Evolutionary conservation across 495 filamentous ascomycete species (phyloP).

Genomic region (Xanthoparmelia taractica): DNA sequence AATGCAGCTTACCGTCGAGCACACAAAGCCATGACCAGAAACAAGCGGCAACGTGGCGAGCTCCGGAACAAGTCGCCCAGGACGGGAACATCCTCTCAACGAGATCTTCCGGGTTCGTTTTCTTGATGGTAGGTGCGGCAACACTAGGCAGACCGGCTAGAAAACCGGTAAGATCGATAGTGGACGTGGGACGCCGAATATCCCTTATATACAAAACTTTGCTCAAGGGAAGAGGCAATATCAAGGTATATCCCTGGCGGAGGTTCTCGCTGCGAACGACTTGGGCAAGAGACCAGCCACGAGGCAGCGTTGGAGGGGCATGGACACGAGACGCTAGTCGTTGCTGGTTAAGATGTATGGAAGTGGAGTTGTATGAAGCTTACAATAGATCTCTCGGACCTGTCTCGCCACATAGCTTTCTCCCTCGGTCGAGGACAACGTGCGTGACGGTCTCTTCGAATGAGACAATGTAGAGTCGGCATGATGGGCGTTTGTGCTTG

Average conservation of each 20-base stretch:
- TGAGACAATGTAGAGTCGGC: not conserved
- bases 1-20: constrained; percentile 18
- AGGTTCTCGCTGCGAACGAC: not conserved
- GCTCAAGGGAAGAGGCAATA: not conserved
- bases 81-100: constrained; percentile 17
- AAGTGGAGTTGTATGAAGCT: not conserved
- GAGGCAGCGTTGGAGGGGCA: not conserved
- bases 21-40: constrained; percentile 24
- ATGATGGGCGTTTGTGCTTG: not conserved
- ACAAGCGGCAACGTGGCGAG: constrained; percentile 19
- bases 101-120: constrained; percentile 4
- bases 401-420: not conserved
- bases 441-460: not conserved
- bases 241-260: not conserved
- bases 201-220: not conserved
- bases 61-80: constrained; percentile 3
- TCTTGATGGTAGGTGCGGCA: constrained; percentile 5
- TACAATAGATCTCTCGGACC: constrained; percentile 1
- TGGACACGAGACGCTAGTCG: not conserved
- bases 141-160: not conserved
- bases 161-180: not conserved
- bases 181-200: not conserved
- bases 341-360: not conserved
- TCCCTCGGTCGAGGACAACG: not conserved
- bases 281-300: not conserved